Percentiles rank a stretch among this genome's conserved stretches.
These are phyloP conservation scores for Penicillium sp. DNA, from an alignment of 2,329 filamentous ascomycete species.

Conservation along the genomic window DNA sequence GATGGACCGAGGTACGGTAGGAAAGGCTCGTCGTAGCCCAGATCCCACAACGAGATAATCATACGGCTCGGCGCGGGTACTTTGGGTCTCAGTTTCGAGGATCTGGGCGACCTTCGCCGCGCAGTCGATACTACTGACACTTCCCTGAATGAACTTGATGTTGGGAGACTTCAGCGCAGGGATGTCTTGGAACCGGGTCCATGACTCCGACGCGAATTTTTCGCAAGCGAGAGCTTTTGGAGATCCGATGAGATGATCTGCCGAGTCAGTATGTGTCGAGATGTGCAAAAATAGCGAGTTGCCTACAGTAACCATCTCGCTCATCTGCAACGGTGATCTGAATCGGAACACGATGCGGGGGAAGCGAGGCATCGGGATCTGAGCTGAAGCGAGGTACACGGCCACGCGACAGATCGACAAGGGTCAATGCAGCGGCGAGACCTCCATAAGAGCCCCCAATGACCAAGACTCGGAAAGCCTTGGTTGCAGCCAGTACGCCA, in stretches of 20 bases:
- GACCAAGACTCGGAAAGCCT: constrained; percentile 57
- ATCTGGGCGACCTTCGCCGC: constrained; percentile 59
- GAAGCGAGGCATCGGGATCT: constrained; percentile 21
- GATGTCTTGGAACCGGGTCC: constrained; percentile 67
- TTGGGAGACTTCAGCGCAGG: constrained; percentile 63
- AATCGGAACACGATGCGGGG: constrained; percentile 51
- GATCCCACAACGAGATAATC: constrained; percentile 75
- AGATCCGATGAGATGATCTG: constrained; percentile 73
- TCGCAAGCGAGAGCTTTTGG: constrained; percentile 67
- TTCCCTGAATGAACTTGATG: constrained; percentile 65
- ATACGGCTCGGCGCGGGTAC: constrained; percentile 49
- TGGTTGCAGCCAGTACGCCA: constrained; percentile 19
- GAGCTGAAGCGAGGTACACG: constrained; percentile 46
- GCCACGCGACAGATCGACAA: constrained; percentile 65
- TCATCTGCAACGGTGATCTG: constrained; percentile 75
- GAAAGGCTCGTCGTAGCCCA: constrained; percentile 67
- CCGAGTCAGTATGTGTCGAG: not conserved
- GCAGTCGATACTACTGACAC: constrained; percentile 59
- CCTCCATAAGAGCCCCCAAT: constrained; percentile 73
- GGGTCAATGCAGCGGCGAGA: constrained; percentile 63
- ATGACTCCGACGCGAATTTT: constrained; percentile 64
- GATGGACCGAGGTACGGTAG: constrained; percentile 67
- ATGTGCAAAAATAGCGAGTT: not conserved
- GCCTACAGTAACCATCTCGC: constrained; percentile 75
- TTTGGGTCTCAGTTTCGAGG: constrained; percentile 48